Evolutionary conservation across 2,329 filamentous ascomycete species (phyloP).

Genomic region (Rhinocladiella similis): DNA sequence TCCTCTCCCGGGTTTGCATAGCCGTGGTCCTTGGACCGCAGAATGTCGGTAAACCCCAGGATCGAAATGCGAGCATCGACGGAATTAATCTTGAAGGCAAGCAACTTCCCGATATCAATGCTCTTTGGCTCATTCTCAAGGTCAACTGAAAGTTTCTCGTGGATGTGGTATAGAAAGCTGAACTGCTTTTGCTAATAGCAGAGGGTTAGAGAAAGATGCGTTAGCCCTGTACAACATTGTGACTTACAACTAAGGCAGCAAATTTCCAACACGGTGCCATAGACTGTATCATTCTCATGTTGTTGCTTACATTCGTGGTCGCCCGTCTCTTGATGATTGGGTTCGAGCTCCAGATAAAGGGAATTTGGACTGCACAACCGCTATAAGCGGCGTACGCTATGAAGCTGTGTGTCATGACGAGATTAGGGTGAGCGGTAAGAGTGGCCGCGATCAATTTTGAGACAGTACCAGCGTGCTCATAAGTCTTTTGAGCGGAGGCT

Average conservation of each 20-base stretch:
- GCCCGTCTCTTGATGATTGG: not conserved
- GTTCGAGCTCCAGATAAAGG: slow-evolving; percentile 16
- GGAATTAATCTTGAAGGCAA: slow-evolving; percentile 11
- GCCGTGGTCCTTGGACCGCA: slow-evolving; percentile 1
- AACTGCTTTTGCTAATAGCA: slow-evolving; percentile 11
- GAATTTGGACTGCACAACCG: slow-evolving; percentile 3
- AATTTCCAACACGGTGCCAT: slow-evolving; percentile 15
- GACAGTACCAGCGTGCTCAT: slow-evolving; percentile 9
- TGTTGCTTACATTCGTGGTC: slow-evolving; percentile 7
- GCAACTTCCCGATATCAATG: slow-evolving; percentile 8
- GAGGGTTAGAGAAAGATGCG: no score
- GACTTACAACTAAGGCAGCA: slow-evolving; percentile 5
- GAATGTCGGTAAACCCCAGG: slow-evolving; percentile 14
- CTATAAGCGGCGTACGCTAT: no score
- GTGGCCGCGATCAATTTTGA: slow-evolving; percentile 6
- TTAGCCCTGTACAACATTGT: no score
- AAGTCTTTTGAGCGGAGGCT: slow-evolving; percentile 12
- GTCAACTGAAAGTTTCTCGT: not conserved
- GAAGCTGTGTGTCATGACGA: no score
- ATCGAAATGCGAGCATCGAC: slow-evolving; percentile 11
- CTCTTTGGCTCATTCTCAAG: slow-evolving; percentile 17
- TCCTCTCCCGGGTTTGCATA: slow-evolving; percentile 12
- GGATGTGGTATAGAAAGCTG: slow-evolving; percentile 12
- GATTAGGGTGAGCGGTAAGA: no score
- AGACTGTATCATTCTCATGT: slow-evolving; percentile 8